phyloP scores from a whole-genome alignment of 2,329 filamentous ascomycete genomes.

The Penicillium sp. region DNA sequence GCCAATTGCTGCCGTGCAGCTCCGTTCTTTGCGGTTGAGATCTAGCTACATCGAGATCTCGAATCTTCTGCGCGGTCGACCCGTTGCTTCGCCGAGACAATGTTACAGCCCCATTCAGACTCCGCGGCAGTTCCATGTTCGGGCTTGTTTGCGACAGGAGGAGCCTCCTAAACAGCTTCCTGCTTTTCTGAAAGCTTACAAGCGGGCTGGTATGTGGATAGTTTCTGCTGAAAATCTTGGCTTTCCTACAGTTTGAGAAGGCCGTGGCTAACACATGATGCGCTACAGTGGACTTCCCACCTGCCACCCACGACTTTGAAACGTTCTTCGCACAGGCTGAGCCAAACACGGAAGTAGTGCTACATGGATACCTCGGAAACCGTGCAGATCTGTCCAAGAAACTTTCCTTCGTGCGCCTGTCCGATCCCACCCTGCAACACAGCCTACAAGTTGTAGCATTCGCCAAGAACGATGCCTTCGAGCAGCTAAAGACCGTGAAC shows the following conservation, averaged over 20 bases:
- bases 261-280: conserved; percentile 12
- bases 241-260: neutral
- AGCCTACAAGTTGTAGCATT: conserved; percentile 54
- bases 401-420: conserved; percentile 67
- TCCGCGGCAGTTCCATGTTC: conserved; percentile 26
- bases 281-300: conserved; percentile 48
- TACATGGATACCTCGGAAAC: conserved; percentile 72
- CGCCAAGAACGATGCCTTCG: conserved; percentile 37
- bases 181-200: conserved; percentile 45
- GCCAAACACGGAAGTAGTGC: conserved; percentile 47
- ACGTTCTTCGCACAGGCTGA: conserved; percentile 34
- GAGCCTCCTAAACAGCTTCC: conserved; percentile 15
- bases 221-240: no score
- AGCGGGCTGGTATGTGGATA: conserved; percentile 44
- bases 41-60: conserved; percentile 31
- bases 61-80: conserved; percentile 34
- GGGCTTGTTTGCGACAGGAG: conserved; percentile 25
- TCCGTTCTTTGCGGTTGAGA: conserved; percentile 3
- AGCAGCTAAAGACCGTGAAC: conserved; percentile 46
- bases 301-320: conserved; percentile 44
- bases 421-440: conserved; percentile 44
- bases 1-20: conserved; percentile 8
- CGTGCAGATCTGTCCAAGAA: conserved; percentile 66
- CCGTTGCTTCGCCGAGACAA: conserved; percentile 1
- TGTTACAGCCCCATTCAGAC: conserved; percentile 6